phyloP scores from a whole-genome alignment of 1,139 yeast species.

The Yamadazyma aaseri region DNA sequence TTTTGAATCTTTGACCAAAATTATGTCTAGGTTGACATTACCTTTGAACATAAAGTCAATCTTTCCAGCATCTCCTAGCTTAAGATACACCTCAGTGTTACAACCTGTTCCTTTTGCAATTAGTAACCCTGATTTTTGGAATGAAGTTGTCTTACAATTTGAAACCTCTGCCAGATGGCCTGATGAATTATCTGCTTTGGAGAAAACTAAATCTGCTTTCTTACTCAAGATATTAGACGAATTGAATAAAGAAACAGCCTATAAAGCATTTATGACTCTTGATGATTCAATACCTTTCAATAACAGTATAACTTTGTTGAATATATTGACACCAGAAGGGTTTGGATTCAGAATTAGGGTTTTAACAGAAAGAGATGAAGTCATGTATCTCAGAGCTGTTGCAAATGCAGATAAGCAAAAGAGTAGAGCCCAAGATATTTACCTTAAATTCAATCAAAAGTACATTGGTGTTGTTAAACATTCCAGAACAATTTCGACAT shows the following conservation, averaged over 20 bases:
- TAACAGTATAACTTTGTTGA: conserved; percentile 54
- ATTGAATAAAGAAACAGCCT: conserved; percentile 50
- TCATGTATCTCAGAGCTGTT: conserved; percentile 67
- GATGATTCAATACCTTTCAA: conserved; percentile 71
- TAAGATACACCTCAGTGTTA: conserved; percentile 71
- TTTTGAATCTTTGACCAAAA: conserved; percentile 64
- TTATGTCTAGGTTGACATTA: conserved; percentile 51
- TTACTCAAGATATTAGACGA: conserved; percentile 68
- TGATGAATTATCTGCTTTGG: conserved; percentile 80
- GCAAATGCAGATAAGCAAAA: conserved; percentile 60
- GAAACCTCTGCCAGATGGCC: conserved; percentile 96
- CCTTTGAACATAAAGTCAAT: conserved; percentile 75
- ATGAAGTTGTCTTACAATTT: conserved; percentile 78
- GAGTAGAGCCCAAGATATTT: conserved; percentile 59
- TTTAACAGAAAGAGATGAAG: conserved; percentile 78
- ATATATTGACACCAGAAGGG: conserved; percentile 81
- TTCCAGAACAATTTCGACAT: conserved; percentile 69
- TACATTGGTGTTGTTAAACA: conserved; percentile 77
- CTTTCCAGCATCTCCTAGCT: conserved; percentile 67
- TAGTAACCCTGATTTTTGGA: conserved; percentile 77
- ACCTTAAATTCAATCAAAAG: conserved; percentile 62
- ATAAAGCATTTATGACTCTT: conserved; percentile 56
- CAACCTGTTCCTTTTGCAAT: conserved; percentile 83
- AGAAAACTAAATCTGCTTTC: conserved; percentile 88
- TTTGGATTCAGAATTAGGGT: conserved; percentile 76